These are phyloP conservation scores for Hypericum androsaemum DNA, from an alignment of 345 rosid species.

Conservation along the genomic window DNA sequence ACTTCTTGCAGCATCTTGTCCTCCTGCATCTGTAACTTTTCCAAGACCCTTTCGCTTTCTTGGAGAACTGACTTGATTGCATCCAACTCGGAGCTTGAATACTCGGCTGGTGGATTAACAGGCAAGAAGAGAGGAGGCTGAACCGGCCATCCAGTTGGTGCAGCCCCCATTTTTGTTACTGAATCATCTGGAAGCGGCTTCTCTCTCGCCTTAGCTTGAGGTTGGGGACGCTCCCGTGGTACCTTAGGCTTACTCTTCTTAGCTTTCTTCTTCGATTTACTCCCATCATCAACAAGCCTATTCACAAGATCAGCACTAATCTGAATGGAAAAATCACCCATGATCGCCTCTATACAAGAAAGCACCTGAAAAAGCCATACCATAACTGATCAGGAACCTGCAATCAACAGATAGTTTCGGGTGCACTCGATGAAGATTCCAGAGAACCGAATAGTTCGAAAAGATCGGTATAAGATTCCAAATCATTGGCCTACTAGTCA, in stretches of 20 bases:
- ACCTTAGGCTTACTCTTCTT: slow-evolving; percentile 53
- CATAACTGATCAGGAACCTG: too few species aligned
- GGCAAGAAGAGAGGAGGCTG: slow-evolving; percentile 65
- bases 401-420: too few species aligned
- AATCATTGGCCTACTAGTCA: too few species aligned
- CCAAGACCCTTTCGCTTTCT: slow-evolving; percentile 66
- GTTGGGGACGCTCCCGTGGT: slow-evolving; percentile 24
- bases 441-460: too few species aligned
- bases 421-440: too few species aligned
- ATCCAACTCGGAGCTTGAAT: slow-evolving; percentile 47
- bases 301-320: slow-evolving; percentile 59
- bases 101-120: slow-evolving; percentile 24
- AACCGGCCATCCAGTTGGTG: slow-evolving; percentile 41
- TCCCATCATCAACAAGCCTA: slow-evolving; percentile 39
- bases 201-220: slow-evolving; percentile 33
- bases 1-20: slow-evolving; percentile 53
- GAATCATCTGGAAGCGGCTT: slow-evolving; percentile 34
- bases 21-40: slow-evolving; percentile 67
- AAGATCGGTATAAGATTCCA: too few species aligned
- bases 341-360: background rate
- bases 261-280: slow-evolving; percentile 48
- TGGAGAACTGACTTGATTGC: slow-evolving; percentile 50
- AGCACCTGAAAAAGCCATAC: slow-evolving; percentile 5
- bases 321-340: slow-evolving; percentile 79
- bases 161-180: slow-evolving; percentile 28